These are phyloP conservation scores for Citrullus mucosospermus DNA, from an alignment of 306 rosid genomes.

Conservation along the genomic window DNA sequence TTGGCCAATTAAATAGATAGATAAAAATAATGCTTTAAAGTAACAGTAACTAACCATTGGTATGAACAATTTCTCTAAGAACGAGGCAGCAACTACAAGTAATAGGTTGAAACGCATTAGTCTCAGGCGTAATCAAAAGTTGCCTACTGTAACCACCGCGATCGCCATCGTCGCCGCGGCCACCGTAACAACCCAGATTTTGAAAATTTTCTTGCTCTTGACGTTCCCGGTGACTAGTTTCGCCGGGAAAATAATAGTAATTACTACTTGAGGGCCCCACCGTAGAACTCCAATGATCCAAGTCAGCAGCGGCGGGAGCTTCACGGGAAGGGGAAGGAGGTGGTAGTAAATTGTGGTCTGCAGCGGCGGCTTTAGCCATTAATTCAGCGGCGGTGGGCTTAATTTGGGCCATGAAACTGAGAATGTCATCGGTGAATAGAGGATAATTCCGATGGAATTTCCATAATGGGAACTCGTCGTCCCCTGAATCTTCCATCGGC, in stretches of 20 bases:
- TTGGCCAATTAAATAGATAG: too few species aligned
- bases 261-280: constrained; percentile 13
- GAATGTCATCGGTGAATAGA: constrained; percentile 8
- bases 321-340: not conserved
- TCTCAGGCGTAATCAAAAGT: constrained; percentile 21
- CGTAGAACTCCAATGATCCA: not conserved
- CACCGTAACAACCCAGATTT: not conserved
- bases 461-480: constrained; percentile 12
- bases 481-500: constrained; percentile 24
- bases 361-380: not conserved
- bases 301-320: not conserved
- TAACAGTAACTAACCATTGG: constrained; percentile 21
- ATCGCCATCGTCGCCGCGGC: not conserved
- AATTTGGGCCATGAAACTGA: constrained; percentile 1
- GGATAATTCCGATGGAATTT: constrained; percentile 12
- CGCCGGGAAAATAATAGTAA: not conserved
- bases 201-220: not conserved
- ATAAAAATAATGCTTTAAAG: too few species aligned
- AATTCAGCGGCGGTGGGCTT: constrained; percentile 13
- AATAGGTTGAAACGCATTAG: constrained; percentile 16
- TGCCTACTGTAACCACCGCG: not conserved
- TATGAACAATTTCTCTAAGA: constrained; percentile 49
- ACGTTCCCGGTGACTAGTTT: not conserved
- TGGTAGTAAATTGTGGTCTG: not conserved
- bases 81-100: constrained; percentile 50